Evolutionary conservation across 768 basidiomycete species (phyloP).

Genomic region (Erythrobasidium yunnanense): DNA sequence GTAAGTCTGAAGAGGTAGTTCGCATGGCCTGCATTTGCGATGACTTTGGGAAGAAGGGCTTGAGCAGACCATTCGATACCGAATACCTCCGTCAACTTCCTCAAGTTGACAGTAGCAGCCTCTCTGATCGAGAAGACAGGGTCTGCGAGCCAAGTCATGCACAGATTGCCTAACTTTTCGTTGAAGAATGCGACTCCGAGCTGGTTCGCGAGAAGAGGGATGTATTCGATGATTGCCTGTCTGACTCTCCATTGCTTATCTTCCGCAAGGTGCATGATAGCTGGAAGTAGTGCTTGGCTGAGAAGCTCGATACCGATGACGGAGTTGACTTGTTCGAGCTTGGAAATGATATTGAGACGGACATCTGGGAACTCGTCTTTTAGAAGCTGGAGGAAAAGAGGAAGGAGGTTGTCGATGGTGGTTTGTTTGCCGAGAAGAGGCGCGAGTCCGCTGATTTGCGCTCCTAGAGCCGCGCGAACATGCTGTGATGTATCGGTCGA

Average conservation of each 20-base stretch:
- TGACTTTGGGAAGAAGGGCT: constrained; percentile 90
- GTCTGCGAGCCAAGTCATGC: constrained; percentile 98
- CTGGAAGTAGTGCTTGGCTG: constrained; percentile 87
- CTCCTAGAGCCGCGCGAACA: constrained; percentile 89
- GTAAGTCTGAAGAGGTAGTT: constrained; percentile 98
- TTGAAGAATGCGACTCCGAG: constrained; percentile 94
- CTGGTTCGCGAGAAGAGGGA: constrained; percentile 96
- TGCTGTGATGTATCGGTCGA: constrained; percentile 91
- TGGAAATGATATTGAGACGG: constrained; percentile 92
- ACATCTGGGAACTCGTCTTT: constrained; percentile 99
- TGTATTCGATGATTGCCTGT: constrained; percentile 98
- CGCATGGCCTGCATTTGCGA: constrained; percentile 90
- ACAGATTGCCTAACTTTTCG: constrained; percentile 87
- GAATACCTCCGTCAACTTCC: constrained; percentile 94
- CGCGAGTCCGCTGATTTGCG: constrained; percentile 89
- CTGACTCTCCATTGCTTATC: constrained; percentile 99
- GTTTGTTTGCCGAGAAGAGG: constrained; percentile 84
- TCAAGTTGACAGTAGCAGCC: constrained; percentile 91
- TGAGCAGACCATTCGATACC: constrained; percentile 93
- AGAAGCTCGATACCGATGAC: constrained; percentile 96
- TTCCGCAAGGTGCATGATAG: constrained; percentile 93
- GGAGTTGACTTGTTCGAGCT: constrained; percentile 90
- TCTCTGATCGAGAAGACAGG: constrained; percentile 97
- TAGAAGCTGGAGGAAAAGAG: constrained; percentile 85
- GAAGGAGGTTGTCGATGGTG: constrained; percentile 91